phyloP scores from a whole-genome alignment of 495 filamentous ascomycete genomes.

The Daldinia vernicosa region DNA sequence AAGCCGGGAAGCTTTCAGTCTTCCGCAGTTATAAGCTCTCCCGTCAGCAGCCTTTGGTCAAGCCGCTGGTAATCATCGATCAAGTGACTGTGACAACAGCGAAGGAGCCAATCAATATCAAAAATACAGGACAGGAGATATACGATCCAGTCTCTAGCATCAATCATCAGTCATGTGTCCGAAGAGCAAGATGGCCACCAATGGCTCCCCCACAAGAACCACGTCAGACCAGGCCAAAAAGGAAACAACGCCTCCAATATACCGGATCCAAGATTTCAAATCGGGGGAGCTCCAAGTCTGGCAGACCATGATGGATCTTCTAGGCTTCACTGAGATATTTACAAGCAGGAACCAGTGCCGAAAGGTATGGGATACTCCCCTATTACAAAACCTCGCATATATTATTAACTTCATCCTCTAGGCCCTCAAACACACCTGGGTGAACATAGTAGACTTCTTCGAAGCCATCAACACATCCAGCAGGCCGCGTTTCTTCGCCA shows the following conservation, averaged over 20 bases:
- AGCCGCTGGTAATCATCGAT: neutral
- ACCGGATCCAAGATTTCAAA: conserved; percentile 47
- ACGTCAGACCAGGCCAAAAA: neutral
- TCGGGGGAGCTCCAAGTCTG: conserved; percentile 45
- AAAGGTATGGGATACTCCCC: conserved; percentile 37
- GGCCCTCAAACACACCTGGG: conserved; percentile 44
- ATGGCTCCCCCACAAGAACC: neutral
- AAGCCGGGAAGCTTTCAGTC: neutral
- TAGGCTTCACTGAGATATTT: conserved; percentile 44
- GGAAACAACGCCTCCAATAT: neutral
- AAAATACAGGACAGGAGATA: neutral
- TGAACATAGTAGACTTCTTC: conserved; percentile 54
- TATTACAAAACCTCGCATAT: neutral
- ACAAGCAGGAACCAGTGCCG: conserved; percentile 50
- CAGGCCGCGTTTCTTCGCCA: conserved; percentile 36
- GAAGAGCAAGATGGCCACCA: neutral
- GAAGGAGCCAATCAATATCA: neutral
- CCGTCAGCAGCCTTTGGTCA: neutral
- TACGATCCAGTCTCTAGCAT: no score
- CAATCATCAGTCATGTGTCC: neutral
- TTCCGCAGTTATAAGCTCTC: neutral
- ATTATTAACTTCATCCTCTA: conserved; percentile 17
- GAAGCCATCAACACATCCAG: conserved; percentile 31
- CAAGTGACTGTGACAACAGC: neutral
- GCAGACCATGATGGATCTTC: conserved; percentile 49